Evolutionary conservation across 305 asterid species (phyloP).

Genomic region (Plantago coronopus): DNA sequence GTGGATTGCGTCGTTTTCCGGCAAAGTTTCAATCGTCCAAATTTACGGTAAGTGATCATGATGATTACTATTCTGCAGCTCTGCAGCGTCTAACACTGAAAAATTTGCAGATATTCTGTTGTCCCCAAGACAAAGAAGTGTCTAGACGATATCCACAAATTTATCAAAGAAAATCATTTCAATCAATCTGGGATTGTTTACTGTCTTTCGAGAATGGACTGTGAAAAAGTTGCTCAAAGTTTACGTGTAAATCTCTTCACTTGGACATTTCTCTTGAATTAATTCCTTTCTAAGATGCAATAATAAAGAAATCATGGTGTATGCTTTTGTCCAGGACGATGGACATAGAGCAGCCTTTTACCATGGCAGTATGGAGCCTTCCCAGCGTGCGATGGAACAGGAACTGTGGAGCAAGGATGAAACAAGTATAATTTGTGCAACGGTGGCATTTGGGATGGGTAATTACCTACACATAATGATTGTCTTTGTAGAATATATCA

Average conservation of each 20-base stretch:
- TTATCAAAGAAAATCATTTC: constrained; percentile 70
- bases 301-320: constrained; percentile 13
- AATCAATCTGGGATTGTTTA: constrained; percentile 95
- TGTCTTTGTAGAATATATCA: constrained; percentile 25
- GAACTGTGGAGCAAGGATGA: constrained; percentile 98
- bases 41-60: constrained; percentile 58
- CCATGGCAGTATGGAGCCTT: constrained; percentile 88
- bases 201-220: constrained; percentile 95
- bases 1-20: constrained; percentile 86
- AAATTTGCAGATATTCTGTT: constrained; percentile 81
- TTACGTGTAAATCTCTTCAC: constrained; percentile 54
- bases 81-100: constrained; percentile 29
- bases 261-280: constrained; percentile 22
- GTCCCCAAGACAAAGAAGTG: constrained; percentile 89
- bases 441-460: constrained; percentile 99
- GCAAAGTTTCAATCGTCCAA: constrained; percentile 97
- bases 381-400: constrained; percentile 71
- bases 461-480: constrained; percentile 24
- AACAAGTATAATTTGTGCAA: constrained; percentile 91
- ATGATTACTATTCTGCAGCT: constrained; percentile 19
- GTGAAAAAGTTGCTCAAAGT: constrained; percentile 91
- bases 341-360: constrained; percentile 90
- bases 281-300: constrained; percentile 18
- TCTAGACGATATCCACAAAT: constrained; percentile 73
- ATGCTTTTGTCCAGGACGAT: constrained; percentile 48